Evolutionary conservation across 2,329 filamentous ascomycete species (phyloP).

Genomic region (Onygenales sp.): DNA sequence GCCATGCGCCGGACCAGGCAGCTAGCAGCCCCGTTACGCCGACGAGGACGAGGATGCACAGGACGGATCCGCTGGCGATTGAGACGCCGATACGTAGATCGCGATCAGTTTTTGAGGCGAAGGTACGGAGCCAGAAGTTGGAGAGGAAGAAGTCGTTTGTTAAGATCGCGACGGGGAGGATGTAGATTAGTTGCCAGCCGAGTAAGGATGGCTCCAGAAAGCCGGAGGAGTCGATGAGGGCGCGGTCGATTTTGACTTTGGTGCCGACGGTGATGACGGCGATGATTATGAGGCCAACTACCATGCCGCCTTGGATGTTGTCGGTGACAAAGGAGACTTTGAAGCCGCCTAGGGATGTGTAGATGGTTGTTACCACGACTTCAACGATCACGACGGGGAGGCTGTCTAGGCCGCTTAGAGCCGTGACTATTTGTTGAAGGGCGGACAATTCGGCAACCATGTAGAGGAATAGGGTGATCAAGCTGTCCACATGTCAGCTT

Average conservation of each 20-base stretch:
- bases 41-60: conserved; percentile 63
- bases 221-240: conserved; percentile 58
- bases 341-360: conserved; percentile 76
- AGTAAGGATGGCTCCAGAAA: conserved; percentile 60
- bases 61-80: conserved; percentile 55
- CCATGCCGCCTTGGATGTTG: conserved; percentile 71
- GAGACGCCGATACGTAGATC: conserved; percentile 66
- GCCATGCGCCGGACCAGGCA: conserved; percentile 65
- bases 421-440: conserved; percentile 66
- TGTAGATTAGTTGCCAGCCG: conserved; percentile 80
- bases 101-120: conserved; percentile 66
- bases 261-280: conserved; percentile 69
- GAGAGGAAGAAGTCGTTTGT: conserved; percentile 85
- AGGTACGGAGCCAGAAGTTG: conserved; percentile 75
- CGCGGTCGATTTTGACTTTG: conserved; percentile 61
- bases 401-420: conserved; percentile 64
- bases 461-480: conserved; percentile 76
- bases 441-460: conserved; percentile 80
- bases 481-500: conserved; percentile 22
- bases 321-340: conserved; percentile 77
- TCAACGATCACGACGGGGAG: conserved; percentile 70
- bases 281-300: conserved; percentile 63
- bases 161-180: conserved; percentile 67
- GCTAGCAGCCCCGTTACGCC: conserved; percentile 65
- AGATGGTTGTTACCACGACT: conserved; percentile 68